phyloP scores from a whole-genome alignment of 805 yeast species.

The Nakazawaea ambrosiae region DNA sequence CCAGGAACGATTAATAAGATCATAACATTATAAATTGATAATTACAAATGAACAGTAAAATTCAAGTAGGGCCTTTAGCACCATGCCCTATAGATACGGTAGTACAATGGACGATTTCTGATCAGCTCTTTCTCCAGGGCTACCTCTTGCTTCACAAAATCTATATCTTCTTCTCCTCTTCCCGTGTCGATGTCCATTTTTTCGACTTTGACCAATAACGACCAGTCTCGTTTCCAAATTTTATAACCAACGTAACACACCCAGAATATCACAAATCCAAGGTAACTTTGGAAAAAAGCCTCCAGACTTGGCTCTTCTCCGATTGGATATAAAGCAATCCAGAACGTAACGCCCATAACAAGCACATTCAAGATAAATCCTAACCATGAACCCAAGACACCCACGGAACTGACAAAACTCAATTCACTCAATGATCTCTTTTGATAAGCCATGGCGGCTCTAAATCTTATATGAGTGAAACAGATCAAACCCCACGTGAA shows the following conservation, averaged over 20 bases:
- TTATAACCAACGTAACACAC: conserved; percentile 25
- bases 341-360: conserved; percentile 38
- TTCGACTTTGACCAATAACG: neutral
- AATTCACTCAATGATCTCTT: conserved; percentile 34
- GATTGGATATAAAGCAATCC: conserved; percentile 41
- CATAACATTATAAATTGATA: too few species aligned
- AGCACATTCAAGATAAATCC: conserved; percentile 28
- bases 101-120: neutral
- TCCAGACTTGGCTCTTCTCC: conserved; percentile 23
- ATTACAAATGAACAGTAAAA: too few species aligned
- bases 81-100: conserved; percentile 3
- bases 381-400: conserved; percentile 33
- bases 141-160: conserved; percentile 3
- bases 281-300: conserved; percentile 35
- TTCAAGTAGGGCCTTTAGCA: too few species aligned
- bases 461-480: conserved; percentile 35
- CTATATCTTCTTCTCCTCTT: neutral
- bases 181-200: conserved; percentile 4
- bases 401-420: conserved; percentile 34
- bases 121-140: neutral
- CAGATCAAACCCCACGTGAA: conserved; percentile 46
- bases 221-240: conserved; percentile 3
- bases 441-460: conserved; percentile 37
- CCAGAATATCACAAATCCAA: conserved; percentile 42
- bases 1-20: too few species aligned